Evolutionary conservation across 2,329 filamentous ascomycete genomes (phyloP), one percentile per base, ranked within the genome.

Genomic region (Rutstroemia sp.): DNA sequence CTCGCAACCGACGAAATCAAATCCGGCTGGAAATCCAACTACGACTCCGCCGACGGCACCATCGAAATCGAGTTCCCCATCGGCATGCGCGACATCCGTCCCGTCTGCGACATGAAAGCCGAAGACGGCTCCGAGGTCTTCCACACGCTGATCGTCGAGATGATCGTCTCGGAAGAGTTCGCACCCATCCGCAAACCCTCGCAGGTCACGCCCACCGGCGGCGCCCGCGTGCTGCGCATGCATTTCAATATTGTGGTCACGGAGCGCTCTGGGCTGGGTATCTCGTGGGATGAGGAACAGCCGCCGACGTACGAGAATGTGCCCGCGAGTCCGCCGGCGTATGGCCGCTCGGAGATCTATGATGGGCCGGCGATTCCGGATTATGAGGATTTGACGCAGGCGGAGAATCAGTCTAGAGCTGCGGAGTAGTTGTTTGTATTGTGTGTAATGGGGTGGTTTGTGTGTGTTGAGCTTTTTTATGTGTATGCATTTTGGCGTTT

Each of bases 201-300:
- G 53, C 77, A 90, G 51, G 81, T 89, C 49, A 92, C 90, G 0
- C 90, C 92, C 50, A 96, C 92, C 0, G 92, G 92, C 59, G 88
- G 91, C 2, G 94, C 92, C 0, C 83, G 92, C 61, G 92, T 97
- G 52, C 77, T 99, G 59, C 82, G 92, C 62, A 96, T 96, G 81
- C 90, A 95, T 70, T 97, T 96, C 75, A 83, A 82, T 65, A 79
- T 94, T 53, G 77, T 84, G 57, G 79, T 97, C 55, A 96, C 92
- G 4, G 92, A 96, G 72, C 91, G 92, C 90, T 96, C 67, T 19
- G 92, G 92, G 18, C 81, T 96, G 69, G 92, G 92, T 51, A 92
- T 99, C 66, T 90, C 88, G 64, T 99, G 94, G 92, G 92, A 97
- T 65, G 92, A 96, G 73, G 92, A 99, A 75, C 85, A 89, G 67